Evolutionary conservation across 2,329 filamentous ascomycete genomes (phyloP).

Genomic region (Colletotrichum chrysophilum): DNA sequence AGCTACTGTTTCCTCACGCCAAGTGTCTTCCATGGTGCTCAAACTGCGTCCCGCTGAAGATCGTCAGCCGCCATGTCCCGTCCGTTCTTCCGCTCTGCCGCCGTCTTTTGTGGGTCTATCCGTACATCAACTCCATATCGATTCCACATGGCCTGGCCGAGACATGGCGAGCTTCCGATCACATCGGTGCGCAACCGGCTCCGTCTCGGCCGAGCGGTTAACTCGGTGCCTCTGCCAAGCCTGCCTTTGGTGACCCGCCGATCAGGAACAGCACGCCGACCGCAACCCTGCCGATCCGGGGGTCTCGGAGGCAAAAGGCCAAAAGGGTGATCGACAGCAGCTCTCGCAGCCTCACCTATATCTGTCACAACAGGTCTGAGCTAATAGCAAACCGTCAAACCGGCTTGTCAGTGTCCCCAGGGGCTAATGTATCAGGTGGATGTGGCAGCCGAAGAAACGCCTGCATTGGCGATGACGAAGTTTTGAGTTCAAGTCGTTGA

Average conservation of each 20-base stretch:
- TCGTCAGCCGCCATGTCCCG: neutral
- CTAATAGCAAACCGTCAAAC: neutral
- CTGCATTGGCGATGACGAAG: conserved; percentile 5
- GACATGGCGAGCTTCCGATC: neutral
- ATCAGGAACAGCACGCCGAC: neutral
- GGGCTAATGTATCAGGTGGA: conserved; percentile 14
- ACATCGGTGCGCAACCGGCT: neutral
- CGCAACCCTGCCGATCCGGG: neutral
- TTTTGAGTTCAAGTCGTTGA: conserved; percentile 11
- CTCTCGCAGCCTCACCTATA: neutral
- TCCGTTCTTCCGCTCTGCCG: conserved; percentile 6
- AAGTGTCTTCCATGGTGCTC: neutral
- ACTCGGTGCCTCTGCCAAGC: neutral
- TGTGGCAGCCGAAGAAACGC: neutral
- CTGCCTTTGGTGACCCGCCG: neutral
- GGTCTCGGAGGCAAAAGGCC: neutral
- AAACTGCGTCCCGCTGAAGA: neutral
- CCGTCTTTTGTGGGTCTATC: neutral
- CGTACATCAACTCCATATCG: neutral
- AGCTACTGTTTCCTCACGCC: neutral
- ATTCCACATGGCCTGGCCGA: neutral
- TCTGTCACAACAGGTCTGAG: neutral
- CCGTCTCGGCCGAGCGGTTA: neutral
- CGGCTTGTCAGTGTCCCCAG: neutral
- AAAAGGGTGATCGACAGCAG: neutral